Conservation (phyloP, 306 rosid genomes). For the Lathyrus oleraceus region DNA sequence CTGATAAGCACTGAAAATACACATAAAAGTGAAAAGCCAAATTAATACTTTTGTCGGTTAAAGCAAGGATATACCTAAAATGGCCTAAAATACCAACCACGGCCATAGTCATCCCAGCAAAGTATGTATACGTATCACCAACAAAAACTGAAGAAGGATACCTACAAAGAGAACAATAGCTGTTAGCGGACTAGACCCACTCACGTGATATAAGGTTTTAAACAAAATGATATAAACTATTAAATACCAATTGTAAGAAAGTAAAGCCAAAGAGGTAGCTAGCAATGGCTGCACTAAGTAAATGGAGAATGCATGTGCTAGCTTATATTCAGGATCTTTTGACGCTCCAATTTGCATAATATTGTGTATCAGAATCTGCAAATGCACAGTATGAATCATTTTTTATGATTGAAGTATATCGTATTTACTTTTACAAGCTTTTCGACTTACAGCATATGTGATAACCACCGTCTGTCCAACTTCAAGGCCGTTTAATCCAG, state of each 20-base stretch:
- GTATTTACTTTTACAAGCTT: slow-evolving; percentile 28
- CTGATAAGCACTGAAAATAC: slow-evolving; percentile 11
- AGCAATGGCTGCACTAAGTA: slow-evolving; percentile 78
- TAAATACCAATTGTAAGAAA: slow-evolving; percentile 74
- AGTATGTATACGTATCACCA: slow-evolving; percentile 95
- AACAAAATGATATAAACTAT: slow-evolving; percentile 22
- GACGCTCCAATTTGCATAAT: slow-evolving; percentile 89
- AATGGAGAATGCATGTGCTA: slow-evolving; percentile 82
- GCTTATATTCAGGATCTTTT: slow-evolving; percentile 70
- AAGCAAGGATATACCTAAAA: slow-evolving; percentile 62
- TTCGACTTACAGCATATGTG: slow-evolving; percentile 68
- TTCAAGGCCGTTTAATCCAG: slow-evolving; percentile 89
- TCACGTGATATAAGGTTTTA: slow-evolving; percentile 24
- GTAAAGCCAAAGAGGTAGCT: slow-evolving; percentile 74
- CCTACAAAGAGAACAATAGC: slow-evolving; percentile 54
- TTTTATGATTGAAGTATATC: slow-evolving; percentile 21
- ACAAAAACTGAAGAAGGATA: slow-evolving; percentile 95
- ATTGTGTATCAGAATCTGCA: slow-evolving; percentile 78
- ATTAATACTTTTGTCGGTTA: slow-evolving; percentile 2
- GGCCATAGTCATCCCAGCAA: slow-evolving; percentile 99
- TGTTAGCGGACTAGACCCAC: slow-evolving; percentile 23
- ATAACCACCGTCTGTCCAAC: slow-evolving; percentile 92
- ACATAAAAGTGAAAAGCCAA: not conserved
- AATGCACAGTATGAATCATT: slow-evolving; percentile 28
- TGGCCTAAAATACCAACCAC: slow-evolving; percentile 95